These are phyloP conservation scores for Claviceps maximensis DNA, from an alignment of 2,329 filamentous ascomycete genomes.

Conservation along the genomic window DNA sequence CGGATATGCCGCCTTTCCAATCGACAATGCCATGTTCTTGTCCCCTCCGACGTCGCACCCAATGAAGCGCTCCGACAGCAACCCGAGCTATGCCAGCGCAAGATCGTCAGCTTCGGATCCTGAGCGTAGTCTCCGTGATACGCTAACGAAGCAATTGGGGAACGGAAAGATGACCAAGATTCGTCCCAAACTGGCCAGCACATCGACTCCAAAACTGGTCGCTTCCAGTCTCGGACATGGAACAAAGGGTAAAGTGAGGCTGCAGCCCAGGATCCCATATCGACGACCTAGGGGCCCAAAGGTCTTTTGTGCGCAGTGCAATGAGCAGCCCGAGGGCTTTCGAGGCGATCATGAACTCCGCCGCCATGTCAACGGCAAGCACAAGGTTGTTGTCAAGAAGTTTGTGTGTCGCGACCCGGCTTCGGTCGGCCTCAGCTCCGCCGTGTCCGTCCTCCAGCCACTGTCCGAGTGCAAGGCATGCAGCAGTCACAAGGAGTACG, in stretches of 20 bases:
- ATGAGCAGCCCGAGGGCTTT: conserved; percentile 63
- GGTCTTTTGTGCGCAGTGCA: conserved; percentile 57
- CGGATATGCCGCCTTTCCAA: conserved; percentile 16
- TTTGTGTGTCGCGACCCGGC: conserved; percentile 45
- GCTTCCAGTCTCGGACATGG: conserved; percentile 11
- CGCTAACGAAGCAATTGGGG: conserved; percentile 31
- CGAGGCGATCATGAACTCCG: conserved; percentile 74
- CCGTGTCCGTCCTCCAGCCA: conserved; percentile 44
- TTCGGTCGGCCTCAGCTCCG: conserved; percentile 22
- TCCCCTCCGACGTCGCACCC: conserved; percentile 4
- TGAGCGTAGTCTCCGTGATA: conserved; percentile 33
- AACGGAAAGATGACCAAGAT: conserved; percentile 27
- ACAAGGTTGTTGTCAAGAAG: conserved; percentile 42
- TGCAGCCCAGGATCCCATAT: conserved; percentile 32
- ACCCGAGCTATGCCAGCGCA: conserved; percentile 26
- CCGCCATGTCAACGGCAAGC: conserved; percentile 52
- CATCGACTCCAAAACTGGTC: conserved; percentile 4
- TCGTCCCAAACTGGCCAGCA: conserved; percentile 30
- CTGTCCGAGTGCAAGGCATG: conserved; percentile 78
- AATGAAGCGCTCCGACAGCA: conserved; percentile 38
- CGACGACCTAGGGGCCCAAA: conserved; percentile 57
- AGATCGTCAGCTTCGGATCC: conserved; percentile 31
- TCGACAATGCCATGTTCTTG: not conserved
- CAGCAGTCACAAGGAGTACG: conserved; percentile 62
- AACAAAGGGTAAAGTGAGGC: conserved; percentile 30